A percentile compares a stretch with the other conserved stretches of the same genome.
phyloP scores from a whole-genome alignment of 306 rosid species.

The Prunus mongolica region DNA sequence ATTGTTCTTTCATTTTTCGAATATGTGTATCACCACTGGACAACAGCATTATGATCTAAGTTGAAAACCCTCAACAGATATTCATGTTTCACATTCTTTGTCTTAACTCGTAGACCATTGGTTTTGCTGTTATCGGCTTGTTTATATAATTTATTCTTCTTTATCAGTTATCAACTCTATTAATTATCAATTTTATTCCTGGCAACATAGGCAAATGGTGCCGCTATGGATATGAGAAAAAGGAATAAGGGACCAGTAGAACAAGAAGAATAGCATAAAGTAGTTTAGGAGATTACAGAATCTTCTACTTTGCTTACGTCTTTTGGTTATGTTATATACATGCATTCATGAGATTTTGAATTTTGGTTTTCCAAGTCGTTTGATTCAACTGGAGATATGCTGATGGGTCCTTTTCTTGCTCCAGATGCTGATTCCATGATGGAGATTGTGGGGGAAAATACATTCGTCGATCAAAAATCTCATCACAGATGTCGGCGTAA shows the following conservation, averaged over 20 bases:
- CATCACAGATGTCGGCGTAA: conserved; percentile 92
- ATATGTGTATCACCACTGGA: background rate
- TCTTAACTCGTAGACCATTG: too few species aligned
- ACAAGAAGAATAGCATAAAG: background rate
- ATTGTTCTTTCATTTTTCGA: background rate
- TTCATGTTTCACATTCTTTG: background rate
- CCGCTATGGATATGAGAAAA: background rate
- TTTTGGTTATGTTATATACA: background rate
- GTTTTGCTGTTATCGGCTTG: background rate
- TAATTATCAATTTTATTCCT: background rate
- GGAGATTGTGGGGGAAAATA: conserved; percentile 93
- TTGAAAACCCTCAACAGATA: background rate
- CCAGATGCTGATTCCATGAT: conserved; percentile 57
- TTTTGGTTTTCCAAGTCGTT: conserved; percentile 14
- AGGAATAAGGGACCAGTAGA: background rate
- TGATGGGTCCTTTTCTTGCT: conserved; percentile 17
- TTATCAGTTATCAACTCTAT: too few species aligned
- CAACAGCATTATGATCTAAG: background rate
- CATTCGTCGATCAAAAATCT: conserved; percentile 72
- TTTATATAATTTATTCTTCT: background rate
- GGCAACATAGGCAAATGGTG: background rate
- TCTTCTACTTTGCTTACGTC: background rate
- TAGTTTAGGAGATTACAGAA: background rate
- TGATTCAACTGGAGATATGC: conserved; percentile 15
- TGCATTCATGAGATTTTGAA: conserved; percentile 5